These are phyloP conservation scores for Aaosphaeria arxii DNA, from an alignment of 2,329 filamentous ascomycete species.

Conservation along the genomic window DNA sequence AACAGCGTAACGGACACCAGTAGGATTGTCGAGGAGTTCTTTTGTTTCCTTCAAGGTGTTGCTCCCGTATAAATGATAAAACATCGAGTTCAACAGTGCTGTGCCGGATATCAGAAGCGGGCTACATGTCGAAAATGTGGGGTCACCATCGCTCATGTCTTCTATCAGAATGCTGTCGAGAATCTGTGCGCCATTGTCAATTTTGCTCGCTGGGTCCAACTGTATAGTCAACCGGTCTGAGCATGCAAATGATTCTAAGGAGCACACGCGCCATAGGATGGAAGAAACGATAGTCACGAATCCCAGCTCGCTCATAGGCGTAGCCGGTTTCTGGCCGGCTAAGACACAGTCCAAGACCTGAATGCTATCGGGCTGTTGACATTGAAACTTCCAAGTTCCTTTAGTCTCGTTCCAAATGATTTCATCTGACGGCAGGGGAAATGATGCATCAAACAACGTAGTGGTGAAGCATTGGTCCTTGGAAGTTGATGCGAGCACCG, in stretches of 20 bases:
- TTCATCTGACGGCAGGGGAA: conserved; percentile 1
- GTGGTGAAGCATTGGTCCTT: conserved; percentile 1
- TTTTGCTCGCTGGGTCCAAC: not conserved
- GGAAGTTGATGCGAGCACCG: not conserved
- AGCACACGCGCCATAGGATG: conserved; percentile 1
- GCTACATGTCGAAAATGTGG: not conserved
- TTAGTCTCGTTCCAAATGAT: not conserved
- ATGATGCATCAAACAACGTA: not conserved
- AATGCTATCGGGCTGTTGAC: not conserved
- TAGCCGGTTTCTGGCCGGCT: not conserved
- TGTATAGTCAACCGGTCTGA: not conserved
- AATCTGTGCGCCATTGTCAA: not conserved
- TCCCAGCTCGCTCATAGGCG: conserved; percentile 1
- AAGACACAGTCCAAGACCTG: not conserved
- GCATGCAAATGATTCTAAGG: conserved; percentile 1
- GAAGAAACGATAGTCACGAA: not conserved
- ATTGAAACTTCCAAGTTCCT: not conserved
- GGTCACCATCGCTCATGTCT: not conserved
- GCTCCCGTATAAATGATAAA: conserved; percentile 4
- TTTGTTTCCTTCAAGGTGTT: conserved; percentile 1
- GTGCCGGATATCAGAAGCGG: not conserved
- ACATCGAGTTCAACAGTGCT: not conserved
- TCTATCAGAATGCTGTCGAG: not conserved
- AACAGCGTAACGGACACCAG: too few relatives aligned
- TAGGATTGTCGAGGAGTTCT: not conserved